These are phyloP conservation scores for Tephrocybe sp. DNA, from an alignment of 768 basidiomycete genomes.

Conservation along the genomic window DNA sequence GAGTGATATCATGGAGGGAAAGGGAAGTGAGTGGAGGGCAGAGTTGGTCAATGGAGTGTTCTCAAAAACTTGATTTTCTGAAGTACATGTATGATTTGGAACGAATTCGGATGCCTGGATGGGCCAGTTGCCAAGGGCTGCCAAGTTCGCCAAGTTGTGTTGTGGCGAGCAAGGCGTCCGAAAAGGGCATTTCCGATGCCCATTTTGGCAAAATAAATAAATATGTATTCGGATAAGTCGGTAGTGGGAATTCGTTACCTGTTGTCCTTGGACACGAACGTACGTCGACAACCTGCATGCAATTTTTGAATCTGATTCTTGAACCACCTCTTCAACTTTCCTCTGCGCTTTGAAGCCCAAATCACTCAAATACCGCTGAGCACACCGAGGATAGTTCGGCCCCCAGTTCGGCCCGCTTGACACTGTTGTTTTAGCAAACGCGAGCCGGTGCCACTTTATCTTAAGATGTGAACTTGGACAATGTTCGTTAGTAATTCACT, in stretches of 20 bases:
- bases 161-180: too few species aligned
- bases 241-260: too few species aligned
- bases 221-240: too few species aligned
- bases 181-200: too few species aligned
- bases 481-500: neutral
- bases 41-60: conserved; percentile 49
- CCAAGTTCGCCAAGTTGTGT: too few species aligned
- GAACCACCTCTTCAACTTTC: neutral
- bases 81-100: too few species aligned
- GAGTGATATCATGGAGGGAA: conserved; percentile 57
- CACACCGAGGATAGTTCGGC: neutral
- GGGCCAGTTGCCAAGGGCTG: too few species aligned
- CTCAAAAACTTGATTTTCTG: conserved; percentile 8
- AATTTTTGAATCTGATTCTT: too few species aligned
- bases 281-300: too few species aligned
- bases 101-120: too few species aligned
- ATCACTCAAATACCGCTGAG: neutral
- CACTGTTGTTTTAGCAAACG: neutral
- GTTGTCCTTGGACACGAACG: too few species aligned
- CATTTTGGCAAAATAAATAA: too few species aligned
- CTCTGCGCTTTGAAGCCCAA: neutral
- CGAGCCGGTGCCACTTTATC: neutral
- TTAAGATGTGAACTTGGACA: neutral
- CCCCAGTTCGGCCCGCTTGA: neutral
- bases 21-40: conserved; percentile 60